phyloP scores from a whole-genome alignment of 345 rosid genomes.

The Trapa incisa region DNA sequence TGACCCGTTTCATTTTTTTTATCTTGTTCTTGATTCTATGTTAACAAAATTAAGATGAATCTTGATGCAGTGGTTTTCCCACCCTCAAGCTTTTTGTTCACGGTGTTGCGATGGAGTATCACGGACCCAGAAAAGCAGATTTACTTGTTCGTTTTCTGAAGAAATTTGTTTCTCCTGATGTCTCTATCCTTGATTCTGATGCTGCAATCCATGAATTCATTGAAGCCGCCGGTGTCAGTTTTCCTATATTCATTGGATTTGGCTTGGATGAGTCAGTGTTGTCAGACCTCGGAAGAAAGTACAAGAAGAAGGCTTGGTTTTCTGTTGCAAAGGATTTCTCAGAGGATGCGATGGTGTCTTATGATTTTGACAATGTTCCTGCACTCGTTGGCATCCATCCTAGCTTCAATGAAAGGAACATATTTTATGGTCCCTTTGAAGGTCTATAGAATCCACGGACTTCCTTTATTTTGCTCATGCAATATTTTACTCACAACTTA shows the following conservation, averaged over 20 bases:
- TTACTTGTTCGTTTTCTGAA: constrained; percentile 66
- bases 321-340: constrained; percentile 69
- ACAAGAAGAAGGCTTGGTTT: constrained; percentile 94
- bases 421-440: constrained; percentile 90
- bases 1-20: not conserved
- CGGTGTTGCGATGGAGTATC: constrained; percentile 70
- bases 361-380: constrained; percentile 76
- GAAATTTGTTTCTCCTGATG: constrained; percentile 91
- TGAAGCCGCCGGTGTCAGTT: constrained; percentile 53
- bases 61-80: constrained; percentile 57
- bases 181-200: constrained; percentile 58
- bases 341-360: constrained; percentile 52
- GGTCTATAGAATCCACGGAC: constrained; percentile 25
- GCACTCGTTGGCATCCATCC: constrained; percentile 63
- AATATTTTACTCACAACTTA: not conserved
- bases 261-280: constrained; percentile 49
- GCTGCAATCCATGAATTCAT: constrained; percentile 46
- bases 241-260: constrained; percentile 74
- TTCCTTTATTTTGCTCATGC: not conserved
- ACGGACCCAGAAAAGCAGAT: constrained; percentile 85
- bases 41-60: not conserved
- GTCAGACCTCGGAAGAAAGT: constrained; percentile 42
- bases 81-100: constrained; percentile 70
- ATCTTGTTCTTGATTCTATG: not conserved
- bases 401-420: constrained; percentile 40